Conservation (phyloP, 164 flowering plant species). For the Aristolochia contorta region DNA sequence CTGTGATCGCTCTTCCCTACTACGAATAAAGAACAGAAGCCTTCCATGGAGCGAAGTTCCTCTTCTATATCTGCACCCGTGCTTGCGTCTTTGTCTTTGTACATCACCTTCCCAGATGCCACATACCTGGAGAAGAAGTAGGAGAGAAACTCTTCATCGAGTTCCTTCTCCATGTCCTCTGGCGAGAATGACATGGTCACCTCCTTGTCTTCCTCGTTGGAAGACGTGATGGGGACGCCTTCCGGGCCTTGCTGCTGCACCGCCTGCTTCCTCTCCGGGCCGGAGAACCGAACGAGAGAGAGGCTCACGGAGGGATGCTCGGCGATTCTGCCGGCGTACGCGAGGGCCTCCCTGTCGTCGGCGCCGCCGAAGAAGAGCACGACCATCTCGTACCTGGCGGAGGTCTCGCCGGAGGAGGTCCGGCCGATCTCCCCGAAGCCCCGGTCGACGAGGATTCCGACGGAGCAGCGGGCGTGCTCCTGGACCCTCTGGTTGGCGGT, state of each 20-base stretch:
- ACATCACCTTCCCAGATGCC: too few species aligned
- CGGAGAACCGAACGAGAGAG: conserved; percentile 50
- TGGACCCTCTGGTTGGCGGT: conserved; percentile 53
- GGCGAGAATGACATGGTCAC: conserved; percentile 8
- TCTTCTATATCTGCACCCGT: conserved; percentile 47
- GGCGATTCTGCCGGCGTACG: conserved; percentile 48
- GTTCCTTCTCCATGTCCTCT: conserved; percentile 49
- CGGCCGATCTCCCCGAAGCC: conserved; percentile 28
- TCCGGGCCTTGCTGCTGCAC: too few species aligned
- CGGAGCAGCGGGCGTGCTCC: conserved; percentile 50
- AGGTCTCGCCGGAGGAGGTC: conserved; percentile 16
- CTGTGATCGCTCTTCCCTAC: conserved; percentile 55
- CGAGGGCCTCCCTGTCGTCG: conserved; percentile 75
- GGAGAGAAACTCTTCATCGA: conserved; percentile 53
- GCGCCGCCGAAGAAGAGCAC: conserved; percentile 74
- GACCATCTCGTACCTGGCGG: conserved; percentile 24
- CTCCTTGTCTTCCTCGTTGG: conserved; percentile 14
- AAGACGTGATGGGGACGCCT: too few species aligned
- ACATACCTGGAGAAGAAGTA: conserved; percentile 36
- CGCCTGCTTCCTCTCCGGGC: conserved; percentile 22
- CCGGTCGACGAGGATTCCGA: conserved; percentile 56
- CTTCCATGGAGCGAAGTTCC: conserved; percentile 34
- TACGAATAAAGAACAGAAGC: conserved; percentile 38
- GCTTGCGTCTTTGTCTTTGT: conserved; percentile 8
- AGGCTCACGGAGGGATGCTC: conserved; percentile 55